Base-by-base conservation (phyloP, 2,329 filamentous ascomycete species). In the Sarocladiaceae sp. region DNA sequence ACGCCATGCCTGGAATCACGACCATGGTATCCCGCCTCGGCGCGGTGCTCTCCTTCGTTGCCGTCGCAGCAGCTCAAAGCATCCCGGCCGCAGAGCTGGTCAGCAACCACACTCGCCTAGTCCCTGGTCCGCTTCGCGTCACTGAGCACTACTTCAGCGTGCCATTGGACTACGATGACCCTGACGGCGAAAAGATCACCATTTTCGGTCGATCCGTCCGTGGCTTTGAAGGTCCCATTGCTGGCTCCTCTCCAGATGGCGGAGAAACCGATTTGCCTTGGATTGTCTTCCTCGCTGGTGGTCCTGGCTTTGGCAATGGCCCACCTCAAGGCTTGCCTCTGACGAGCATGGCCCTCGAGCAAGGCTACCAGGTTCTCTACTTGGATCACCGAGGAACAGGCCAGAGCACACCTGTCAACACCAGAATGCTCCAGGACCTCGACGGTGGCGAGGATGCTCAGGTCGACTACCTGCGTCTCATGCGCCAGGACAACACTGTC, bases 301-400 rank as follows among this genome's bases (percentile, higher is more conserved):
- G 91, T 0, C 91, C 90, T 0, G 90, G 90, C 3, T 82, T 85
- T 56, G 81, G 83, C 48, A 90, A 87, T 57, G 71, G 76, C 4
- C 70, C 82, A 42, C 90, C 91, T 2, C 83, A 94, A 58, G 76
- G 85, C 47, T 78, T 80, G 48, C 69, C 81, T 6, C 77, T 88
- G 58, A 85, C 86, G 15, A 74, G 80, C 23, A 69, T 74, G 24
- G 74, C 89, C 45, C 73, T 96, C 4, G 80, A 83, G 48, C 82
- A 83, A 50, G 90, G 90, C n/a, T 96, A 95, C 57, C 85, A 94
- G 61, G 70, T 88, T 33, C 74, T 97, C 2, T 83, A 85, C 51
- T 74, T 96, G n/a, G 91, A 97, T 61, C 90, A 95, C 61, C 80
- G 91, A 43, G 91, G 91, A 10, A 94, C 89, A 3, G 91, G 91